phyloP scores from a whole-genome alignment of 306 rosid species.

The Dalbergia oliveri region DNA sequence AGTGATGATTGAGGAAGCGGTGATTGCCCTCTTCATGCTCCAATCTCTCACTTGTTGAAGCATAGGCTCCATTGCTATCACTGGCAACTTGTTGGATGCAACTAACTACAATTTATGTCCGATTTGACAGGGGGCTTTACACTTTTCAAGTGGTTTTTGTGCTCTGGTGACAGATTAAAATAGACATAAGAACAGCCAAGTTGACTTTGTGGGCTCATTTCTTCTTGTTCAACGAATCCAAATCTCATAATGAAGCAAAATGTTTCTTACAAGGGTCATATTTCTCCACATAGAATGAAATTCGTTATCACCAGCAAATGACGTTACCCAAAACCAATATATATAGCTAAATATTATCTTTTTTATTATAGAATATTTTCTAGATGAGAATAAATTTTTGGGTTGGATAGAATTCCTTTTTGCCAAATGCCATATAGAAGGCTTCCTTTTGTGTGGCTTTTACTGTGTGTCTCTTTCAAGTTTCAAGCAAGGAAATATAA shows the following conservation, averaged over 20 bases:
- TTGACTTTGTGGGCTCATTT: constrained; percentile 3
- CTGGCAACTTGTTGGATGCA: neutral
- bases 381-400: neutral
- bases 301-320: neutral
- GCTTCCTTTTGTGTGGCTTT: neutral
- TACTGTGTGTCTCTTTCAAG: neutral
- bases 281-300: neutral
- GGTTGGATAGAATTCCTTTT: neutral
- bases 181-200: neutral
- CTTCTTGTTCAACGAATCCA: neutral
- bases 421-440: neutral
- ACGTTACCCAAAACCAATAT: neutral
- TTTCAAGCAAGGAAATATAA: neutral
- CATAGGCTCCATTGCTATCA: neutral
- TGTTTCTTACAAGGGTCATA: neutral
- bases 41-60: neutral
- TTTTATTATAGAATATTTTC: neutral
- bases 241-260: neutral
- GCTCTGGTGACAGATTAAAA: neutral
- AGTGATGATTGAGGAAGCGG: no score
- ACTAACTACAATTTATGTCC: no score
- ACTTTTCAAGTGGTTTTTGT: neutral
- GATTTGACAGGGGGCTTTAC: neutral
- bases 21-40: neutral
- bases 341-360: neutral